phyloP scores from a whole-genome alignment of 192 early-diverging fungal species.

The Gamsiella multidivaricata region DNA sequence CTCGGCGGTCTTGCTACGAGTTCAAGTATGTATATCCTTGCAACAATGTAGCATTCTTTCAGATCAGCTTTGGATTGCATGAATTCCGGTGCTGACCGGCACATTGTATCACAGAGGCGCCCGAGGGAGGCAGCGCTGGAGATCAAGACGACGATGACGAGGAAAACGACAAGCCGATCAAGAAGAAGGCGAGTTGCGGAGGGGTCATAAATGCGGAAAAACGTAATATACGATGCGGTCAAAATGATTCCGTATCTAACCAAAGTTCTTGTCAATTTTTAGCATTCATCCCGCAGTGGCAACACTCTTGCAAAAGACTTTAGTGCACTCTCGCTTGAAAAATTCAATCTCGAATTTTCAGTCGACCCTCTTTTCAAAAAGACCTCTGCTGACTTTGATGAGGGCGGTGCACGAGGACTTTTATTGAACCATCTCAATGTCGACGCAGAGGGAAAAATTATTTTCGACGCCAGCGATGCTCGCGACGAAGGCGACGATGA shows the following conservation, averaged over 20 bases:
- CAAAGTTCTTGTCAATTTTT: background rate
- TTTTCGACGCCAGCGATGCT: constrained; percentile 95
- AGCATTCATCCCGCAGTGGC: constrained; percentile 60
- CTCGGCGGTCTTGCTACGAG: constrained; percentile 87
- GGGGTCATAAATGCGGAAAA: too few species aligned
- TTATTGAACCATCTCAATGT: constrained; percentile 89
- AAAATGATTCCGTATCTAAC: too few species aligned
- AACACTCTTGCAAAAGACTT: constrained; percentile 88
- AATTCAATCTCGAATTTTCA: constrained; percentile 90
- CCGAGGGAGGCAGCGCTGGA: constrained; percentile 37
- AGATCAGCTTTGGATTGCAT: too few species aligned
- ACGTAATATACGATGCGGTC: too few species aligned
- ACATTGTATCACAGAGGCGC: constrained; percentile 4
- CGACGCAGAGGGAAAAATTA: constrained; percentile 84
- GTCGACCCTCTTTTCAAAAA: constrained; percentile 98
- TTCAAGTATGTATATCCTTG: constrained; percentile 60
- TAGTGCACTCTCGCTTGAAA: constrained; percentile 80
- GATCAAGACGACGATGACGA: constrained; percentile 63
- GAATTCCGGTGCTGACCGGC: background rate
- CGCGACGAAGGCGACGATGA: constrained; percentile 58
- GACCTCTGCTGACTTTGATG: constrained; percentile 98
- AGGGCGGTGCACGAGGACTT: constrained; percentile 93
- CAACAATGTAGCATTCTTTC: too few species aligned
- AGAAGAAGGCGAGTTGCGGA: constrained; percentile 56
- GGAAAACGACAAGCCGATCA: constrained; percentile 52